Base-by-base conservation (phyloP, 768 basidiomycete genomes). In the Mycena metata region DNA sequence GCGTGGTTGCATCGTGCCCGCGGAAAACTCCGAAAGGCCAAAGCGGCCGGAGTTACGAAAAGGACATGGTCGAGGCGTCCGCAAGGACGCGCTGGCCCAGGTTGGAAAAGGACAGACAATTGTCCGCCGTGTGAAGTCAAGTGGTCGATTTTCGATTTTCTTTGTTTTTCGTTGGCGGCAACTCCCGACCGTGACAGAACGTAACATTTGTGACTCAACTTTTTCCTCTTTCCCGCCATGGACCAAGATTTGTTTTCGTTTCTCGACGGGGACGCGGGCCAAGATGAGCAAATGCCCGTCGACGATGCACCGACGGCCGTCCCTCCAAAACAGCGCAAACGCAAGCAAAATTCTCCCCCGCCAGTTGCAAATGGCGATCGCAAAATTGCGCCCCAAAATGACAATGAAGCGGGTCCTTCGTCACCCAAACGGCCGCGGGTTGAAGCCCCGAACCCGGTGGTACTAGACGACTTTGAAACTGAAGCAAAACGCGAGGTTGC, bases 401-500 rank as follows among this genome's bases (percentile, higher is more conserved):
- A 74, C 46, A 77, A 79, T 57, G 79, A 80, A 64, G 77, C 82
- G 15, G 83, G 80, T 9, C 82, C 83, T 19, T 80, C 84, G 3
- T 78, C 80, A 3, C 73, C 79, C 1, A 95, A 95, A 79, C 90
- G 86, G 74, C 78, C 84, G 5, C 85, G 91, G 43, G 69, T 89
- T n/a, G 83, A 83, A 0, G 85, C 90, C 3, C 90, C 91, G 6
- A 85, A 86, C 60, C 94, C 96, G 10, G 84, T 95, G 0, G 90
- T 95, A 9, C 86, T 97, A 13, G 97, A 99, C 79, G 96, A 97
- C 70, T 96, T 98, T 76, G 95, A 96, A 80, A 95, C 93, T 1
- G 95, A 96, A 74, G 96, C 94, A 0, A 95, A 94, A 78, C 89
- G 96, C 52, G 96, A 98, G 78, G 90, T 98, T 64, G 92, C 91